These are phyloP conservation scores for Aciculoconidium aculeatum DNA, from an alignment of 805 yeast species.

Conservation along the genomic window DNA sequence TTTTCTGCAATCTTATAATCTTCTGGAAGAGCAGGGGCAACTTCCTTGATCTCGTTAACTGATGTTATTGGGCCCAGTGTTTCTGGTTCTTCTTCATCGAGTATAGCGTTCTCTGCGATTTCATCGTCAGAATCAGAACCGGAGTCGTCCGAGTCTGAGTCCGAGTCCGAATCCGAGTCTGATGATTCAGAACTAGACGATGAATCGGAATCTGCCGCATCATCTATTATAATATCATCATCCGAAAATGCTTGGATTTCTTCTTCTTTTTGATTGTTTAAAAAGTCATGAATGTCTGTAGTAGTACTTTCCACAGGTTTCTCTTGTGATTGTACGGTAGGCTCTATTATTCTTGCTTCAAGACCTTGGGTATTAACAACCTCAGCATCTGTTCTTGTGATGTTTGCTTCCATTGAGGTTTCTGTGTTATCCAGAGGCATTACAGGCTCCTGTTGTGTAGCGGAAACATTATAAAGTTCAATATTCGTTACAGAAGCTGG, in stretches of 20 bases:
- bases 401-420: no score
- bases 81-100: slow-evolving; percentile 41
- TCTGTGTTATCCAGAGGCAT: no score
- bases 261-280: slow-evolving; percentile 4
- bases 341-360: no score
- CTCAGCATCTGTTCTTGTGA: no score
- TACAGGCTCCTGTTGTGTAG: no score
- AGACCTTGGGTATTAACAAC: no score
- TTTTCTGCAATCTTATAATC: slow-evolving; percentile 53
- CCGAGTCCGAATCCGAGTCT: slow-evolving; percentile 16
- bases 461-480: no score
- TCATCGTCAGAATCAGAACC: slow-evolving; percentile 14
- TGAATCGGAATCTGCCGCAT: slow-evolving; percentile 12
- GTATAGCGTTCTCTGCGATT: slow-evolving; percentile 9
- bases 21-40: slow-evolving; percentile 61
- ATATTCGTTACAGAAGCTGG: no score
- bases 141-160: slow-evolving; percentile 12
- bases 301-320: no score
- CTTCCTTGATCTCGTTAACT: slow-evolving; percentile 74
- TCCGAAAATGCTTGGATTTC: slow-evolving; percentile 9
- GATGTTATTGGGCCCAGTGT: slow-evolving; percentile 65
- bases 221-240: slow-evolving; percentile 11
- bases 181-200: slow-evolving; percentile 13
- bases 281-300: no score
- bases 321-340: no score